A percentile compares a stretch with the other conserved stretches of the same genome.
Evolutionary conservation across 176 grass and related monocot genomes (phyloP).

Genomic region (Coix lacrymajobi): DNA sequence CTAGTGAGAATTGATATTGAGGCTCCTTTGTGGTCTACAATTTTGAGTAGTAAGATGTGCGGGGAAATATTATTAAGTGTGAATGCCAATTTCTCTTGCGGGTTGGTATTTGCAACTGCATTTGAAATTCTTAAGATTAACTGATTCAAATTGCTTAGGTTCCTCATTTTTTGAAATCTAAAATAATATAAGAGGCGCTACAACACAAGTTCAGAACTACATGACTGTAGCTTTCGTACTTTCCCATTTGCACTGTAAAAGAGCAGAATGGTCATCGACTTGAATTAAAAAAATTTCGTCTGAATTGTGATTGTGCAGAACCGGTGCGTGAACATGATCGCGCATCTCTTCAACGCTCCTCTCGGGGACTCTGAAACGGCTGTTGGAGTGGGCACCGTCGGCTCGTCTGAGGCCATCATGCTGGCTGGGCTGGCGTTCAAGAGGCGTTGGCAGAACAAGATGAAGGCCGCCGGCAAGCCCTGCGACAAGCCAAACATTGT

Average conservation of each 20-base stretch:
- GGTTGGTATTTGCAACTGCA: neutral
- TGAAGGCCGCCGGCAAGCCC: slow-evolving; percentile 65
- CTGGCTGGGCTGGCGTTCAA: slow-evolving; percentile 90
- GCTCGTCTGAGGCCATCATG: slow-evolving; percentile 92
- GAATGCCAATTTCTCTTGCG: neutral
- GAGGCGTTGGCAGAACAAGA: slow-evolving; percentile 82
- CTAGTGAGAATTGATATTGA: no score
- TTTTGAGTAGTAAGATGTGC: no score
- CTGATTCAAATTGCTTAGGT: neutral
- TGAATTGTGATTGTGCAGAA: slow-evolving; percentile 36
- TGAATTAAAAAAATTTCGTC: neutral
- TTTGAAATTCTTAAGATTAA: neutral
- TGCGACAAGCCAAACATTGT: slow-evolving; percentile 94
- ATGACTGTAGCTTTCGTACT: neutral
- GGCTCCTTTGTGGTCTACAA: no score
- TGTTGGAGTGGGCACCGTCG: slow-evolving; percentile 73
- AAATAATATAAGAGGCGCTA: neutral
- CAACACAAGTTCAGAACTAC: neutral
- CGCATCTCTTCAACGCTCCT: slow-evolving; percentile 83
- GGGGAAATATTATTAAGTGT: neutral
- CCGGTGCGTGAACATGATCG: slow-evolving; percentile 94
- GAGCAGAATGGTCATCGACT: neutral
- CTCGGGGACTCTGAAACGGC: slow-evolving; percentile 63
- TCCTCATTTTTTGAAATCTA: neutral
- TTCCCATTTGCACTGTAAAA: neutral